phyloP scores from a whole-genome alignment of 306 rosid genomes.

The Geum urbanum region DNA sequence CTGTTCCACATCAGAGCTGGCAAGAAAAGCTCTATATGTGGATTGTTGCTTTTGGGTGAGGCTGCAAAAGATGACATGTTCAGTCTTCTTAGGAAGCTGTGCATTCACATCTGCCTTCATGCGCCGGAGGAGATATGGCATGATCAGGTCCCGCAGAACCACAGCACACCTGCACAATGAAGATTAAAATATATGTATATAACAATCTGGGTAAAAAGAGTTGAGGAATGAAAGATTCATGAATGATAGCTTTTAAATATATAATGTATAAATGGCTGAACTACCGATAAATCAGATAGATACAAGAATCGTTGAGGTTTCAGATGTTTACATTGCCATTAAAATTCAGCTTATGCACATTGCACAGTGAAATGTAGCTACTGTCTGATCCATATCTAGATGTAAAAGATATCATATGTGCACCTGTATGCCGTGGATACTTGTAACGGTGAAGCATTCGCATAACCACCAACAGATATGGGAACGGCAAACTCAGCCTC shows the following conservation, averaged over 20 bases:
- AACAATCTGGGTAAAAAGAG: conserved; percentile 1
- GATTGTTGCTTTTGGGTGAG: conserved; percentile 82
- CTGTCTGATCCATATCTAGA: neutral
- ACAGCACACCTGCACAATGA: conserved; percentile 81
- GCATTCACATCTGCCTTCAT: conserved; percentile 97
- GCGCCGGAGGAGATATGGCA: conserved; percentile 96
- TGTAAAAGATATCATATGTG: conserved; percentile 1
- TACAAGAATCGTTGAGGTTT: neutral
- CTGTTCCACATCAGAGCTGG: conserved; percentile 94
- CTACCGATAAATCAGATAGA: neutral
- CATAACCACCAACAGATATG: conserved; percentile 93
- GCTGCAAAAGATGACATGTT: conserved; percentile 96
- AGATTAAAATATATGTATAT: conserved; percentile 12
- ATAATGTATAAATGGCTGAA: neutral
- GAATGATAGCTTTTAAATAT: neutral
- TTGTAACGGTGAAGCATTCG: conserved; percentile 97
- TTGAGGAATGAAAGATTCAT: neutral
- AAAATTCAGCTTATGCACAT: neutral
- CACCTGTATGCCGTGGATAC: conserved; percentile 98
- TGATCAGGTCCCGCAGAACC: conserved; percentile 87
- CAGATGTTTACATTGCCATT: neutral
- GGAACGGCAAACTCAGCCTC: conserved; percentile 99
- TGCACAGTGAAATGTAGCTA: neutral
- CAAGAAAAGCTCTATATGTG: conserved; percentile 91
- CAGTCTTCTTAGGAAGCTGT: conserved; percentile 91